Conservation (phyloP, 176 grass and related monocot genomes). For the Aegilops longissima region DNA sequence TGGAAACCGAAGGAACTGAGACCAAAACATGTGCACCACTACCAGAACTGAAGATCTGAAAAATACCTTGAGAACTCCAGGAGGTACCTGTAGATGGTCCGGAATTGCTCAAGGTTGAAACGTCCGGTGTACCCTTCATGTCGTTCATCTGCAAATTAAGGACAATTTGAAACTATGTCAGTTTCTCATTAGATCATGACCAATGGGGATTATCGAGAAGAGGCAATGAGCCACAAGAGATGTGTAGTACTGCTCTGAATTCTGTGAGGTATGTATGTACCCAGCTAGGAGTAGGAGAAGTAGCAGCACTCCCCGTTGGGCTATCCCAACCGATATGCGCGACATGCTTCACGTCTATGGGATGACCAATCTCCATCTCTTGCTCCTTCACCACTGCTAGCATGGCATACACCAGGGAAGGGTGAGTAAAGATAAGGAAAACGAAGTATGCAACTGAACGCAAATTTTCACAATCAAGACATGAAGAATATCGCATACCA, state of each 20-base stretch:
- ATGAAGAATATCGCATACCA: slow-evolving; percentile 37
- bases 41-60: slow-evolving; percentile 10
- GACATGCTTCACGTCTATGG: slow-evolving; percentile 74
- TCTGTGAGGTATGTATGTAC: slow-evolving; percentile 34
- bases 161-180: slow-evolving; percentile 19
- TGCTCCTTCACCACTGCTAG: slow-evolving; percentile 68
- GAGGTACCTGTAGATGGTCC: slow-evolving; percentile 50
- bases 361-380: slow-evolving; percentile 65
- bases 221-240: background rate
- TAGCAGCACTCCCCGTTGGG: slow-evolving; percentile 42
- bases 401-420: background rate
- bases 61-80: slow-evolving; percentile 78
- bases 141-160: slow-evolving; percentile 50
- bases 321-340: slow-evolving; percentile 79
- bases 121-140: slow-evolving; percentile 45
- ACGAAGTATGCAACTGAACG: background rate
- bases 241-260: background rate
- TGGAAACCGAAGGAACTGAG: slow-evolving; percentile 4
- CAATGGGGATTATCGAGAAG: background rate
- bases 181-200: background rate
- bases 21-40: slow-evolving; percentile 26
- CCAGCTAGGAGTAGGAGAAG: slow-evolving; percentile 51
- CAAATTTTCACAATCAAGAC: background rate
- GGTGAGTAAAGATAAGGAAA: background rate
- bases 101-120: slow-evolving; percentile 33